These are phyloP conservation scores for Pythium sukuiense DNA, from an alignment of 352 stramenopile genomes.

Conservation along the genomic window DNA sequence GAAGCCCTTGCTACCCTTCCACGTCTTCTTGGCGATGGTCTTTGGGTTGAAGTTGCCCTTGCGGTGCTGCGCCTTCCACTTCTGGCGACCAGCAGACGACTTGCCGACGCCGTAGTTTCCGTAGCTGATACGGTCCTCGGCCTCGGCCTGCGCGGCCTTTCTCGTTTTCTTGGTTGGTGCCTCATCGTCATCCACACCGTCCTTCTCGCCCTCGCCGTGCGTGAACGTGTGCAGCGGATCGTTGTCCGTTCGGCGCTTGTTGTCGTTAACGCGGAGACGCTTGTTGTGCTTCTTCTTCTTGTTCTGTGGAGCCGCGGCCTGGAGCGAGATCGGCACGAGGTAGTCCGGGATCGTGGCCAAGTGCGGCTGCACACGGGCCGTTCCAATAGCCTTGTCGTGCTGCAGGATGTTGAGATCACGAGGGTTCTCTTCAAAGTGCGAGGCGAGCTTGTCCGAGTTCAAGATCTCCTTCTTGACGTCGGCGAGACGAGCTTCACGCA, in stretches of 20 bases:
- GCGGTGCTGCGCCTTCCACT: slow-evolving; percentile 91
- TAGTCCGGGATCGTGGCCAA: slow-evolving; percentile 96
- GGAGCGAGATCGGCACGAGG: slow-evolving; percentile 95
- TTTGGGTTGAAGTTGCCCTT: slow-evolving; percentile 93
- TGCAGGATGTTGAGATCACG: slow-evolving; percentile 93
- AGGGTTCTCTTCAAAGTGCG: slow-evolving; percentile 98
- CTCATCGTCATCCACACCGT: slow-evolving; percentile 33
- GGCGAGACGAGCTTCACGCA: slow-evolving; percentile 94
- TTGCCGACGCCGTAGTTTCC: slow-evolving; percentile 90
- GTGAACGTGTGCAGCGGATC: slow-evolving; percentile 97
- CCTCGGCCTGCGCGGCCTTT: slow-evolving; percentile 46
- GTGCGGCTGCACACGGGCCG: slow-evolving; percentile 94
- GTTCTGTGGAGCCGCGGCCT: slow-evolving; percentile 77
- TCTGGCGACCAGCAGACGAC: slow-evolving; percentile 92
- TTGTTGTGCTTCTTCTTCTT: slow-evolving; percentile 83
- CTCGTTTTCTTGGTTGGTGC: slow-evolving; percentile 31
- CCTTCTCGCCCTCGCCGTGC: slow-evolving; percentile 55
- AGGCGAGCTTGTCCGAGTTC: slow-evolving; percentile 96
- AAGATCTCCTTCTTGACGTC: slow-evolving; percentile 98
- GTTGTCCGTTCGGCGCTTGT: slow-evolving; percentile 91
- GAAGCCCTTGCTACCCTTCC: slow-evolving; percentile 66
- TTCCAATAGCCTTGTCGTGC: slow-evolving; percentile 95
- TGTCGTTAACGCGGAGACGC: slow-evolving; percentile 58
- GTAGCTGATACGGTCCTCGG: slow-evolving; percentile 88
- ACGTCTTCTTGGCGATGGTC: slow-evolving; percentile 87